Base-by-base conservation (phyloP, 495 filamentous ascomycete genomes). In the Podospora anserina region DNA sequence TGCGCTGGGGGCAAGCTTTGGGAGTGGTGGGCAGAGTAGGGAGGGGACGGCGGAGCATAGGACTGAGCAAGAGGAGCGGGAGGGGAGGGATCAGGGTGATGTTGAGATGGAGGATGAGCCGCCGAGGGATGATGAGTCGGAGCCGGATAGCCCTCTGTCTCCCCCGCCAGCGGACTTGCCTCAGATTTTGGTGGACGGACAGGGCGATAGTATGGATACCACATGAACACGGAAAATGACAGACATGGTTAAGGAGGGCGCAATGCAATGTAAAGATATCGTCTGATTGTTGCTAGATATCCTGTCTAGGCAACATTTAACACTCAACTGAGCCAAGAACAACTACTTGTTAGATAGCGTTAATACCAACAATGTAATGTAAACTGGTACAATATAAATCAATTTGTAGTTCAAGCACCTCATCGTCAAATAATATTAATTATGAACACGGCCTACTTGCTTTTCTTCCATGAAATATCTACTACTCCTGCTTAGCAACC, bases 201-300 rank as follows among this genome's bases (percentile, higher is more conserved):
- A 84, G 64, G 82, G 77, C 4, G 89, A 92, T 72, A 84, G 81
- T 67, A 93, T 93, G 91, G 91, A 94, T 77, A 89, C 82, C 26
- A 87, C 88, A 0, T 83, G 9, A 28, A 26, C 61, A 9, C 18
- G 3, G 7, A 49, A 13, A 32, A 32, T 32, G 0, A 11, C 6
- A 3, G 5, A 13, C 13, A 49, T 49, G 39, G 39, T 6, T 7
- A 32, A 49, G 7, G 39, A 11, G 15, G 15, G 15, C 39, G 39
- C 39, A 13, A 13, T 11, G 5, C 9, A 49, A 49, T 5, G 5
- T 5, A 13, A 49, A 13, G 13, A 49, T 49, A 49, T 11, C 39
- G 39, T 49, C 39, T 49, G 39, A 3, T 49, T 49, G 9, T 49
- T 49, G 39, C 39, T 49, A 16, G 39, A 49, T 49, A 16, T 16